These are phyloP conservation scores for Apiospora phragmitis DNA, from an alignment of 2,329 filamentous ascomycete genomes.

Conservation along the genomic window DNA sequence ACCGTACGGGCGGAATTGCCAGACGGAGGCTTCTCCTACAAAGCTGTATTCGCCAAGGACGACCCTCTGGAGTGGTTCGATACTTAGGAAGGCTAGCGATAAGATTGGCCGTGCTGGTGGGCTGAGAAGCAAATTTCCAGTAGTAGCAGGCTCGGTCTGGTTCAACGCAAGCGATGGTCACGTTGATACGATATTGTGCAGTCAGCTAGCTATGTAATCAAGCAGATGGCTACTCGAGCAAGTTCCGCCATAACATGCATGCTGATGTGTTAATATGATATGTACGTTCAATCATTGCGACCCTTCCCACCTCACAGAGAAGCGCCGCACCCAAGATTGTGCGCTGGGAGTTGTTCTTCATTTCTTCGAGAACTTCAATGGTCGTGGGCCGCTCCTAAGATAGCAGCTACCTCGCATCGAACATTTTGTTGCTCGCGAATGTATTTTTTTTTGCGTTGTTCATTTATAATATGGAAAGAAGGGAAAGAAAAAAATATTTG, in stretches of 20 bases:
- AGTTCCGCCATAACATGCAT: not conserved
- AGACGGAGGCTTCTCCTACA: slow-evolving; percentile 44
- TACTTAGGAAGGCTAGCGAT: slow-evolving; percentile 30
- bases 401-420: slow-evolving; percentile 44
- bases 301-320: slow-evolving; percentile 52
- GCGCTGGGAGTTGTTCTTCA: slow-evolving; percentile 52
- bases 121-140: not conserved
- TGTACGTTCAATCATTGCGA: slow-evolving; percentile 63
- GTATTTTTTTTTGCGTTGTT: slow-evolving; percentile 51
- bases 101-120: not conserved
- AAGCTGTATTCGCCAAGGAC: slow-evolving; percentile 46
- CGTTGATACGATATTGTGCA: not conserved
- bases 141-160: not conserved
- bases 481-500: slow-evolving; percentile 21
- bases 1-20: slow-evolving; percentile 45
- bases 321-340: slow-evolving; percentile 63
- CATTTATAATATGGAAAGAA: slow-evolving; percentile 37
- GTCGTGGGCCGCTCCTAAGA: slow-evolving; percentile 48
- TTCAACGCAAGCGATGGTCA: not conserved
- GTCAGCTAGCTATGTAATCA: not conserved
- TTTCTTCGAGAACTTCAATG: slow-evolving; percentile 49
- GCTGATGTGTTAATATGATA: slow-evolving; percentile 21
- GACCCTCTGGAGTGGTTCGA: slow-evolving; percentile 57
- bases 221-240: not conserved
- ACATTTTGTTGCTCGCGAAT: slow-evolving; percentile 46